A percentile compares a stretch with the other conserved stretches of the same genome.
Evolutionary conservation across 2,329 filamentous ascomycete species (phyloP).

Genomic region (Emergomyces africanus): DNA sequence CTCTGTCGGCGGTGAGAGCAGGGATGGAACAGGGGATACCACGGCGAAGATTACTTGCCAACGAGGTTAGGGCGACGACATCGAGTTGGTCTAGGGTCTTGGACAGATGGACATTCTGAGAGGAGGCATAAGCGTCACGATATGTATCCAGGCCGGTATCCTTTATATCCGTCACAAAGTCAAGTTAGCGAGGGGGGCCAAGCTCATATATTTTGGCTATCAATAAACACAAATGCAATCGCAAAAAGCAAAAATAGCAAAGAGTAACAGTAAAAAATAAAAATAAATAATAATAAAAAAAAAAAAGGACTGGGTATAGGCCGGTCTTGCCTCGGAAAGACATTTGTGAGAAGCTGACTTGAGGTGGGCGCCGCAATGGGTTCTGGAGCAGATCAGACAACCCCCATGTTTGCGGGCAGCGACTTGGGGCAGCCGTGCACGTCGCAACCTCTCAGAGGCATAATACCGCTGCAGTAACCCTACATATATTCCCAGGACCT

Average conservation of each 20-base stretch:
- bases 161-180: neutral
- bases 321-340: slow-evolving; percentile 1
- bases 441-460: slow-evolving; percentile 2
- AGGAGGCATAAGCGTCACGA: neutral
- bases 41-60: slow-evolving; percentile 1
- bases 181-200: neutral
- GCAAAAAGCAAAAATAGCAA: neutral
- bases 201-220: neutral
- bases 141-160: neutral
- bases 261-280: neutral
- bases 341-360: slow-evolving; percentile 4
- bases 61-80: neutral
- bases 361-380: neutral
- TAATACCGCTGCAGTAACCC: neutral
- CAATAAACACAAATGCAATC: neutral
- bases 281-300: neutral
- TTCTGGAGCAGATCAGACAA: slow-evolving; percentile 1
- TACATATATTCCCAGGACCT: neutral
- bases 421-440: slow-evolving; percentile 1
- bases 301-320: neutral
- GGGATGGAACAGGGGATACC: slow-evolving; percentile 1
- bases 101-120: neutral
- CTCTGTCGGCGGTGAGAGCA: neutral
- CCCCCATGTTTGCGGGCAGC: slow-evolving; percentile 2
- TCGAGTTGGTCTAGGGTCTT: neutral